Conservation (phyloP, 2,329 filamentous ascomycete genomes). For the Fusarium sp. region DNA sequence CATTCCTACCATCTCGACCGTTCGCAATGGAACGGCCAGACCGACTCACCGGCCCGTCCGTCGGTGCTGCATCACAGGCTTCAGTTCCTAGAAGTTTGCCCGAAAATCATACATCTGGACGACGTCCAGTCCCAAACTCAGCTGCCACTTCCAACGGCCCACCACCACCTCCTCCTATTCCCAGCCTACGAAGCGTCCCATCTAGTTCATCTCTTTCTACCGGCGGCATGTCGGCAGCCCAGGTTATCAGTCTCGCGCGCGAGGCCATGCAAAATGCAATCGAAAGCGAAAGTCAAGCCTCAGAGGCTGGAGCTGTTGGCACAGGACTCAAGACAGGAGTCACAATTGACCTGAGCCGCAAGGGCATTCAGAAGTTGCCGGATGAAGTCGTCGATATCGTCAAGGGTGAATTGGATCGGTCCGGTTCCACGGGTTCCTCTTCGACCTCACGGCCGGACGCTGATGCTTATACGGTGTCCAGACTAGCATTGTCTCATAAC, state of each 20-base stretch:
- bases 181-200: slow-evolving; percentile 63
- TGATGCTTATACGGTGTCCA: slow-evolving; percentile 54
- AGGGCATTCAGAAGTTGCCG: slow-evolving; percentile 78
- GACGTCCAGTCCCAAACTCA: slow-evolving; percentile 58
- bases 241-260: slow-evolving; percentile 76
- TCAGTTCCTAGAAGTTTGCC: slow-evolving; percentile 55
- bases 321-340: slow-evolving; percentile 77
- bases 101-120: slow-evolving; percentile 59
- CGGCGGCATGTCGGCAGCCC: slow-evolving; percentile 69
- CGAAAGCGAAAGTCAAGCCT: slow-evolving; percentile 75
- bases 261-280: slow-evolving; percentile 78
- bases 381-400: slow-evolving; percentile 83
- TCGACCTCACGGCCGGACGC: slow-evolving; percentile 23
- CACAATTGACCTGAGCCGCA: slow-evolving; percentile 84
- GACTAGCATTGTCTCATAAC: slow-evolving; percentile 87
- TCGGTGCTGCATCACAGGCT: slow-evolving; percentile 45
- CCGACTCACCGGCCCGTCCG: slow-evolving; percentile 49
- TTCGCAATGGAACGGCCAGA: slow-evolving; percentile 56
- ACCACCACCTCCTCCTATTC: slow-evolving; percentile 62
- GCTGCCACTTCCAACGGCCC: slow-evolving; percentile 58
- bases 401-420: slow-evolving; percentile 81
- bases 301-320: slow-evolving; percentile 71
- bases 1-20: slow-evolving; percentile 33
- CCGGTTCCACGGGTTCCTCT: slow-evolving; percentile 47
- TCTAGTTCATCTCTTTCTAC: slow-evolving; percentile 65